Evolutionary conservation across 345 rosid species (phyloP).

Genomic region (Isatis tinctoria): DNA sequence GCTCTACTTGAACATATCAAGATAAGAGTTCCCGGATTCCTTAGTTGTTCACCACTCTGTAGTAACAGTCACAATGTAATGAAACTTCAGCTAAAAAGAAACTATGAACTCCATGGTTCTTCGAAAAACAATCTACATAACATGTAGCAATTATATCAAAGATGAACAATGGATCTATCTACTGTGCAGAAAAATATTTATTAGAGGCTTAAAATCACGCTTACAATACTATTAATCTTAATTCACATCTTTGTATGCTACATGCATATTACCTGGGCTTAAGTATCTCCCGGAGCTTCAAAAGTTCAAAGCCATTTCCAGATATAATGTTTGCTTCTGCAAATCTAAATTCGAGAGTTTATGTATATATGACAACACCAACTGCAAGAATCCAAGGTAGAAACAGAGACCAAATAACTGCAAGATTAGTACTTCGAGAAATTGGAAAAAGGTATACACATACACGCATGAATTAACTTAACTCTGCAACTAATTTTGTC

Average conservation of each 20-base stretch:
- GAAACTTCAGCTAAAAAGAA: conserved; percentile 9
- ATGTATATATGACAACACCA: neutral
- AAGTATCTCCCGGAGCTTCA: conserved; percentile 95
- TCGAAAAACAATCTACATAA: neutral
- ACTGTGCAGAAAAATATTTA: conserved; percentile 1
- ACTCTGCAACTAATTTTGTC: too few species aligned
- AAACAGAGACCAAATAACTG: neutral
- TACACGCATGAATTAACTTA: too few species aligned
- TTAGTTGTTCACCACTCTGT: conserved; percentile 57
- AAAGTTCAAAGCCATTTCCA: conserved; percentile 87
- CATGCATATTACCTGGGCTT: conserved; percentile 76
- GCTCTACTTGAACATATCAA: neutral
- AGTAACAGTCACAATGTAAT: conserved; percentile 19
- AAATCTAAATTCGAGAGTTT: neutral
- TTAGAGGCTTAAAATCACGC: too few species aligned
- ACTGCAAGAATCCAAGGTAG: neutral
- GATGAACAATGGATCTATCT: neutral
- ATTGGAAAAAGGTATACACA: too few species aligned
- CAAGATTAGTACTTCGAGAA: neutral
- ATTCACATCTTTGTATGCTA: neutral
- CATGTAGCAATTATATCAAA: neutral
- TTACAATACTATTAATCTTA: neutral
- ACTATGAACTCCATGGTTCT: neutral
- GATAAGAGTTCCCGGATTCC: neutral
- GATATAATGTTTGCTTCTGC: conserved; percentile 82